phyloP scores from a whole-genome alignment of 352 stramenopile genomes.

The Saprolegnia diclina region DNA sequence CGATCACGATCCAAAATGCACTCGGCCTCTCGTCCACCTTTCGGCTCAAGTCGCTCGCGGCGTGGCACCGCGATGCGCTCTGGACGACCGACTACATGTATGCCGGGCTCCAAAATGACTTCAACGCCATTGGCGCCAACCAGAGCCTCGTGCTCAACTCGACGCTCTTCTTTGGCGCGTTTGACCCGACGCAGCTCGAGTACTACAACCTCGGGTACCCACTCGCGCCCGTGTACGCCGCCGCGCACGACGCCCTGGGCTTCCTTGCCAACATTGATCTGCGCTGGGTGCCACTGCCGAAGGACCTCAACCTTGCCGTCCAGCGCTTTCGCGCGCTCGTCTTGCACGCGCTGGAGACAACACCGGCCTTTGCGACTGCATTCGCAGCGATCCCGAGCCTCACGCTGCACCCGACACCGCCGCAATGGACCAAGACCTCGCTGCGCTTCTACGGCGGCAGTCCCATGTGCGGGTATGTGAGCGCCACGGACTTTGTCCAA shows the following conservation, averaged over 20 bases:
- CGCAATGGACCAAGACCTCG: not conserved
- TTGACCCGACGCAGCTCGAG: slow-evolving; percentile 8
- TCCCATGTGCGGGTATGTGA: not conserved
- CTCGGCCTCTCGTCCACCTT: not conserved
- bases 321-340: not conserved
- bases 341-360: not conserved
- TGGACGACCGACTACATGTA: slow-evolving; percentile 20
- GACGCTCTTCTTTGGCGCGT: not conserved
- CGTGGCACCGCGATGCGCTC: not conserved
- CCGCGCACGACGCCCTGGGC: not conserved
- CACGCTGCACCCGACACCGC: slow-evolving; percentile 1
- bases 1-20: slow-evolving; percentile 7
- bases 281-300: not conserved
- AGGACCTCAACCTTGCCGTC: not conserved
- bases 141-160: slow-evolving; percentile 14
- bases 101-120: not conserved
- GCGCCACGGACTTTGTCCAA: not conserved
- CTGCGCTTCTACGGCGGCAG: slow-evolving; percentile 8
- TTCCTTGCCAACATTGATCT: not conserved
- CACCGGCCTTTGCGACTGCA: not conserved
- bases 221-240: not conserved
- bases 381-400: not conserved
- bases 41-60: not conserved
- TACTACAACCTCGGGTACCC: slow-evolving; percentile 6
- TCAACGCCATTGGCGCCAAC: slow-evolving; percentile 8